Evolutionary conservation across 768 basidiomycete genomes (phyloP).

Genomic region (Russula sp.): DNA sequence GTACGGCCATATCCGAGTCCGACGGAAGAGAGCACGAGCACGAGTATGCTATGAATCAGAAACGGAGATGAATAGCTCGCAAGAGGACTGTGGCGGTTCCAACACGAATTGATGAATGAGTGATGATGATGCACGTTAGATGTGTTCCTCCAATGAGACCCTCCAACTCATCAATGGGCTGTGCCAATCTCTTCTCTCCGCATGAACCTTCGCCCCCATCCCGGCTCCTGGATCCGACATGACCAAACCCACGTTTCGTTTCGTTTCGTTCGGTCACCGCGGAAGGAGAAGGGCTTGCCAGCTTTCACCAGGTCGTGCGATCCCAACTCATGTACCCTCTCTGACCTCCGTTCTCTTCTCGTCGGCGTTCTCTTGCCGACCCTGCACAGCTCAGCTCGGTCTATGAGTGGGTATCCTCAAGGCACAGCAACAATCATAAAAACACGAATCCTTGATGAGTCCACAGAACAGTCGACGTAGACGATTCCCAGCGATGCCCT

Average conservation of each 20-base stretch:
- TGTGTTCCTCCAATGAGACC: not conserved
- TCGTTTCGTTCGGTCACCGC: not conserved
- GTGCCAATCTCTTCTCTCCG: not conserved
- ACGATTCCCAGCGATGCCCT: not conserved
- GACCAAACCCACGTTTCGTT: not conserved
- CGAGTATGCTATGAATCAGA: not conserved
- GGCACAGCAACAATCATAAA: not conserved
- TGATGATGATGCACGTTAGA: constrained; percentile 1
- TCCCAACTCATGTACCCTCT: not conserved
- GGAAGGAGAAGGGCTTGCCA: too few species aligned
- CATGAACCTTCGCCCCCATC: not conserved
- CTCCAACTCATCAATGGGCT: not conserved
- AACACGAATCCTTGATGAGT: not conserved
- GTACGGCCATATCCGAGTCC: constrained; percentile 11
- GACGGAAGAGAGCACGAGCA: not conserved
- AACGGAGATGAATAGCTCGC: not conserved
- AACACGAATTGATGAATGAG: constrained; percentile 7
- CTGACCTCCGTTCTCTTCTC: not conserved
- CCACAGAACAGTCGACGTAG: not conserved
- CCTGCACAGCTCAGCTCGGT: not conserved
- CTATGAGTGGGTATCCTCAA: not conserved
- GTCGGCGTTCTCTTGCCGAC: constrained; percentile 2
- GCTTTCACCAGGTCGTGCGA: not conserved
- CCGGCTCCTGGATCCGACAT: not conserved
- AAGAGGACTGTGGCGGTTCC: not conserved